Evolutionary conservation across 208 protist genomes (phyloP), one percentile per base, ranked within the genome.

Genomic region (Porcisia hertigi): DNA sequence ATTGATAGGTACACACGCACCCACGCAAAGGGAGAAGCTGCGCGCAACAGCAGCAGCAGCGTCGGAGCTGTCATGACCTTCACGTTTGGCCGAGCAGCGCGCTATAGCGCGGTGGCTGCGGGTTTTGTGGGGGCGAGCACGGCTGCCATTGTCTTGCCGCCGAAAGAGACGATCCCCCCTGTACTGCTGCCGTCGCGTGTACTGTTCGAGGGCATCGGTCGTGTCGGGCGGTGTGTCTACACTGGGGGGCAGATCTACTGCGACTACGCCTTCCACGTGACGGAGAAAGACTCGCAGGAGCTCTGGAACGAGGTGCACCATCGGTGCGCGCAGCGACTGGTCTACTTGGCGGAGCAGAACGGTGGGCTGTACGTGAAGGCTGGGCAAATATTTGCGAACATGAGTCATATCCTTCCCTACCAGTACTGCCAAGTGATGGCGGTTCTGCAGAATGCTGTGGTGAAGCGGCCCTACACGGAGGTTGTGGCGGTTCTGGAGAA

Each of bases 351-450:
- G 1, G 90, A 97, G 80, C 85, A 77, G 1, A 97, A 97, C 81
- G 94, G 94, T 49, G 97, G 97, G 3, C 90, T 99, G 8, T 99
- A 98, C 86, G 94, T 98, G 6, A 98, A 99, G 82, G 91, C 94
- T 9, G 98, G 96, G 12, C 98, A 99, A 71, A 93, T 98, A 49
- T 92, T 99, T 49, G 91, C 97, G 6, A 97, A 98, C 63, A 89
- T 98, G 85, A 95, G 95, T 72, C 94, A 98, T 69, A 87, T 98
- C 34, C 69, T 99, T 12, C 98, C 98, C 3, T 69, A 77, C 8
- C 91, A 98, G 83, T 98, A 96, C 86, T 94, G 89, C 74, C 79
- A 58, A 34, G 89, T 83, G 36, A 94, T 95, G 92, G 80, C 87
- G 11, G 86, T 87, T 53, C 85, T 97, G 84, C 93, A 97, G 83